Base-by-base conservation (phyloP, 1,284 basidiomycete species). In the Cutaneotrichosporon sp. region DNA sequence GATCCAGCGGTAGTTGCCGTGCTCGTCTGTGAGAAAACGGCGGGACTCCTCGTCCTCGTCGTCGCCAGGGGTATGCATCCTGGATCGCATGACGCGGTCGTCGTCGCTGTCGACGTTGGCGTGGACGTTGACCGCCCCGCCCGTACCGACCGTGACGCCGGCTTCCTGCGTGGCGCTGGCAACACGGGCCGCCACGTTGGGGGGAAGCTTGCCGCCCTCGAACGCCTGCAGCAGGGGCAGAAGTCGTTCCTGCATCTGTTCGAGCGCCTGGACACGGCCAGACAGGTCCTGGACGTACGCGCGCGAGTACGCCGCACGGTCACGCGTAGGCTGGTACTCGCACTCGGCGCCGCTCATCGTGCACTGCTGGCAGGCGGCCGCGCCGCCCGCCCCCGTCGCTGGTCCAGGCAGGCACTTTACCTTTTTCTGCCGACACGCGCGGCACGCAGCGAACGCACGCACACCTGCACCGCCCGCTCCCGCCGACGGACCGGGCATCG, bases 1-100 rank as follows among this genome's bases (percentile, higher is more conserved):
- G 63, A 92, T 91, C 89, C 89, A 92, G 57, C 89, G 83, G 77
- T 87, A 84, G 72, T 90, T 88, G 20, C 89, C 89, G 62, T 90
- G 84, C 70, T 91, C 89, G 65, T 92, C 56, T 9, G 52, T 48
- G 21, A 52, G 43, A 50, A 52, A 58, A 40, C 56, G 52, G n/a
- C 50, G 39, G 15, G 38, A 38, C 47, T 78, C 76, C 44, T 60
- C 60, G 36, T 66, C 69, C 22, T 58, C 58, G 84, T 87, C 68
- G 81, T 77, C 56, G 78, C 78, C 55, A 9, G 46, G 47, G 18
- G 52, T 45, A 20, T 33, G 78, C 74, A 77, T 52, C 63, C 77
- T 41, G 9, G 47, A 49, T 5, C 39, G 40, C 30, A 51, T 36
- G 26, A 45, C 38, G 38, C 48, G 43, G 21, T 42, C 49, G 17